A percentile compares a stretch with the other conserved stretches of the same genome.
Conservation (phyloP, 176 grass and related monocot genomes). For the Aegilops bicornis region DNA sequence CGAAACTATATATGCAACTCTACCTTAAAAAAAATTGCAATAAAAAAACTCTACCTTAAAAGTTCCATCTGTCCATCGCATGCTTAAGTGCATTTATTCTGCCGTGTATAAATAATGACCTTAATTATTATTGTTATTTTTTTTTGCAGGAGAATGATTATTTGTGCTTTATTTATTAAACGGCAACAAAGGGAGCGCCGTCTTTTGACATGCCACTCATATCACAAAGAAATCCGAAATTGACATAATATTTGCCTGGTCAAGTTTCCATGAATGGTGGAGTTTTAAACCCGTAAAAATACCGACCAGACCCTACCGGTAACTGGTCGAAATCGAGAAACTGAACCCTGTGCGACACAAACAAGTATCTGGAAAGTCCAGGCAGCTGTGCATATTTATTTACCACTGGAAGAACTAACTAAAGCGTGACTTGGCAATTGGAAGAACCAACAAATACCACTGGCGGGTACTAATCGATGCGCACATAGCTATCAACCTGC, state of each 20-base stretch:
- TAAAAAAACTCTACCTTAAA: too few species aligned
- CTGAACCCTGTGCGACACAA: background rate
- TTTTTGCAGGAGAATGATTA: background rate
- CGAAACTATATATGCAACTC: too few species aligned
- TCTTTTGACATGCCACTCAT: background rate
- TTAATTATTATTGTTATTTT: too few species aligned
- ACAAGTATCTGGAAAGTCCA: background rate
- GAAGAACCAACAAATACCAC: background rate
- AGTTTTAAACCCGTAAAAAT: background rate
- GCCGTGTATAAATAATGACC: too few species aligned
- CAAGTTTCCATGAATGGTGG: too few species aligned
- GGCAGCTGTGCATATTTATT: conserved; percentile 10
- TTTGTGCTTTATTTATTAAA: background rate
- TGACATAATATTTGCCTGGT: background rate
- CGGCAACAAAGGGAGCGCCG: background rate
- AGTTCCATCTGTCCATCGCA: too few species aligned
- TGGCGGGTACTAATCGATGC: background rate
- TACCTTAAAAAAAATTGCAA: too few species aligned
- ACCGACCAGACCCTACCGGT: background rate
- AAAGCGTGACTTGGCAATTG: background rate
- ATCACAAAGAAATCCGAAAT: background rate
- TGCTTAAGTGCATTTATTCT: background rate
- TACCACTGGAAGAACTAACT: background rate
- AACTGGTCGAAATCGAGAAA: background rate
- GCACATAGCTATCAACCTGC: background rate